Base-by-base conservation (phyloP, 805 yeast genomes). In the Zygoascus flipseniorum region DNA sequence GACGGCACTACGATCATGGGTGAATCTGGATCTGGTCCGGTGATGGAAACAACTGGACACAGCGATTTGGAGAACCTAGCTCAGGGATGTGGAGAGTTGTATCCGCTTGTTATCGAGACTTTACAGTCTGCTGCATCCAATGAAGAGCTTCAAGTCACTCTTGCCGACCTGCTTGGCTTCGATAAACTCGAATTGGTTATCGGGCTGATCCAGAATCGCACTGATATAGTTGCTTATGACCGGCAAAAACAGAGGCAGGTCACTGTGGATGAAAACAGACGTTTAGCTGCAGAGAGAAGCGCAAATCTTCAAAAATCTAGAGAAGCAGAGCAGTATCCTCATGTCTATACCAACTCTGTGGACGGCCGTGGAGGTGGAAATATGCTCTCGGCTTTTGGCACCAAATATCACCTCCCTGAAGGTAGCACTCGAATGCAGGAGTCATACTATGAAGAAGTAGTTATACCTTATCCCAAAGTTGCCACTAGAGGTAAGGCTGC, bases 131-230 rank as follows among this genome's bases (percentile, higher is more conserved):
- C 48, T 5, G 58, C 69, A 8, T 69, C 75, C 9, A 84, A 81
- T 43, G 85, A 79, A 37, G 81, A 78, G 41, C 62, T 86, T 11
- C 96, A 90, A 62, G 81, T 86, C 5, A 71, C 79, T 6, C 69
- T 93, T 43, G 81, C 88, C 55, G 97, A 89, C 65, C 73, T 87
- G 8, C 67, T 93, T 1, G 99, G 99, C 0, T 85, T 82, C 60
- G 96, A 89, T 26, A 86, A 88, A 63, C 77, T 93, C 56, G 97
- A 89, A 52, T 68, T 90, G 49, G 86, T 90, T 9, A 76, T 89
- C 1, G 77, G 74, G 46, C 69, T 89, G 11, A 66, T 88, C 3
- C 77, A 76, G 78, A 56, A 2, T 43, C 52, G 42, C 42, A 46
- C 6, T 37, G 53, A 42, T 3, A 66, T 58, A 47, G 31, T 48